Percentiles rank a stretch among this genome's conserved stretches.
Evolutionary conservation across 139 green algal genomes (phyloP).

Genomic region (Axilococcus clingmanii): DNA sequence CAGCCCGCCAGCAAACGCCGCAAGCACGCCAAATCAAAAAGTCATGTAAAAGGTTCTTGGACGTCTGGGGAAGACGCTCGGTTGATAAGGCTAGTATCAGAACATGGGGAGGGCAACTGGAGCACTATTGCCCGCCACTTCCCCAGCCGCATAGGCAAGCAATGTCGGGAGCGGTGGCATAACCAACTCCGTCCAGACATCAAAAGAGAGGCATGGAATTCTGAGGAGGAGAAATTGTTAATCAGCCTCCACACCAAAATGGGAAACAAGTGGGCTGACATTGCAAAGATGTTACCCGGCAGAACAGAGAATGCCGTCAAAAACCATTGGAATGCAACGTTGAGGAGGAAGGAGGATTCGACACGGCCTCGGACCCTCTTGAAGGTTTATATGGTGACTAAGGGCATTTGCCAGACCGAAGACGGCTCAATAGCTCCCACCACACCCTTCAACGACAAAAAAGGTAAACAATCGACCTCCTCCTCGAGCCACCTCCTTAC

Average conservation of each 20-base stretch:
- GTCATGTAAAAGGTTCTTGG: no score
- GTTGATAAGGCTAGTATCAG: slow-evolving; percentile 41
- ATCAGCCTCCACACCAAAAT: slow-evolving; percentile 33
- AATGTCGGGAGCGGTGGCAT: slow-evolving; percentile 67
- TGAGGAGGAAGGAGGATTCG: slow-evolving; percentile 28
- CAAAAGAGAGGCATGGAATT: slow-evolving; percentile 51
- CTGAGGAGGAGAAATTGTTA: slow-evolving; percentile 37
- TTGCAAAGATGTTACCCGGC: slow-evolving; percentile 68
- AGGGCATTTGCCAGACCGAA: no score
- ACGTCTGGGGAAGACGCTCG: no score
- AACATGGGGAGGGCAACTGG: slow-evolving; percentile 64
- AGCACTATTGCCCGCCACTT: slow-evolving; percentile 45
- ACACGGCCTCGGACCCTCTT: slow-evolving; percentile 11
- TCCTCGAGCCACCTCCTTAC: no score
- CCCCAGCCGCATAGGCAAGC: slow-evolving; percentile 67
- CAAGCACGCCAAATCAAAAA: no score
- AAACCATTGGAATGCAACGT: slow-evolving; percentile 71
- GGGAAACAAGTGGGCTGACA: slow-evolving; percentile 69
- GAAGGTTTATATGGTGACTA: slow-evolving; percentile 30
- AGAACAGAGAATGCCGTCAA: slow-evolving; percentile 77
- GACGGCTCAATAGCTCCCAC: no score
- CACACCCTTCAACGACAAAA: no score
- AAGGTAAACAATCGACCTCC: no score
- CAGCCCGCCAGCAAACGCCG: no score
- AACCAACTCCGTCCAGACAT: slow-evolving; percentile 64